Evolutionary conservation across 2,329 filamentous ascomycete species (phyloP).

Genomic region (Hypoxylon sp.): DNA sequence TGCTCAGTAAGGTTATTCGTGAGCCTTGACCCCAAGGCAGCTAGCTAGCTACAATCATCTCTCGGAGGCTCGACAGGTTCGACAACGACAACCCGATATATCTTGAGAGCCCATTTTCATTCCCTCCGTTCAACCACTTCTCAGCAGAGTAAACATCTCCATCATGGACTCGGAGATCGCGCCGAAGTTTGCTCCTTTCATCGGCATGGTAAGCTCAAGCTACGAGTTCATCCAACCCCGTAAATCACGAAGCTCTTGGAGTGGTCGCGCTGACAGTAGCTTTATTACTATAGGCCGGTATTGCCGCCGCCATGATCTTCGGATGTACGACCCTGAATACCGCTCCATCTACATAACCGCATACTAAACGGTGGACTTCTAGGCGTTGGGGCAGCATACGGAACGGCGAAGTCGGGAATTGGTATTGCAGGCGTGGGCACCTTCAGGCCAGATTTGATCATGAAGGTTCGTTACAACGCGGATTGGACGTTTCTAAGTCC

Average conservation of each 20-base stretch:
- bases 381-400: slow-evolving; percentile 83
- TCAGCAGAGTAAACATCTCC: slow-evolving; percentile 24
- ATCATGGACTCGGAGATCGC: slow-evolving; percentile 71
- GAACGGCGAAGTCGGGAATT: slow-evolving; percentile 89
- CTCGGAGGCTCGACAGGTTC: slow-evolving; percentile 35
- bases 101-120: slow-evolving; percentile 16
- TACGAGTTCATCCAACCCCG: slow-evolving; percentile 10
- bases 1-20: slow-evolving; percentile 25
- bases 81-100: slow-evolving; percentile 28
- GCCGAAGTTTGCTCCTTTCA: slow-evolving; percentile 88
- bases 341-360: slow-evolving; percentile 14
- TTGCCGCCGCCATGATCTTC: slow-evolving; percentile 86
- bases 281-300: slow-evolving; percentile 71
- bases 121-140: not conserved
- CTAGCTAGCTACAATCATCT: slow-evolving; percentile 29
- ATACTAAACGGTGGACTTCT: slow-evolving; percentile 43
- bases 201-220: slow-evolving; percentile 81
- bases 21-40: slow-evolving; percentile 25
- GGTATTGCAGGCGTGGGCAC: slow-evolving; percentile 88
- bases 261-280: slow-evolving; percentile 31
- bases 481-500: not conserved
- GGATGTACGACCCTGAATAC: slow-evolving; percentile 71
- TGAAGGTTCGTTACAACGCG: slow-evolving; percentile 74
- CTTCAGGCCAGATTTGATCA: slow-evolving; percentile 87
- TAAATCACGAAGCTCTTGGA: slow-evolving; percentile 7